Base-by-base conservation (phyloP, 2,329 filamentous ascomycete species). In the Verticillium tricorpus region DNA sequence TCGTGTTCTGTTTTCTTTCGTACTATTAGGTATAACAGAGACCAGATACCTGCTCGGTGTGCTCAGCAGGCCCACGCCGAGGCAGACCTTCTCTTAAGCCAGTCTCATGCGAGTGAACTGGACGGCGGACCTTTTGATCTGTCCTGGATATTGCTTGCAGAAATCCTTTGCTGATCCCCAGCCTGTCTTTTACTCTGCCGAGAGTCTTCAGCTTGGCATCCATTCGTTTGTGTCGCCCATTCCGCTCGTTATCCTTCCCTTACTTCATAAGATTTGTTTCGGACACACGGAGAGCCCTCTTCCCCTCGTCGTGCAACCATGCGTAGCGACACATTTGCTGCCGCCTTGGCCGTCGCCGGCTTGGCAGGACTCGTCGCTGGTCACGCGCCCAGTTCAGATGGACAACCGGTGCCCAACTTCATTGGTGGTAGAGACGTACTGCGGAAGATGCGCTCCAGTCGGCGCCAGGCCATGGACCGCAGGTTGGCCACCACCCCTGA, bases 371-470 rank as follows among this genome's bases (percentile, higher is more conserved):
- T 62, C 55, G 62, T 56, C 22, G 45, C 60, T n/a, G 62, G 62
- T 12, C 63, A 64, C 57, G 58, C 61, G 19, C 22, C 50, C 5
- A 28, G 50, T 8, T 35, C 57, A n/a, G 55, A 63, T 56, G 57
- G 35, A 9, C 35, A 59, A 32, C 54, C 63, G 12, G 32, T 58
- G 6, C 63, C 63, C 19, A 61, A 62, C 22, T 40, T 65, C 2
- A 62, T 62, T 57, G 62, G 59, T 12, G 63, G 63, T 6, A 60
- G 63, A 52, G 50, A 40, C 8, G 60, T 60, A 22, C 40, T 65
- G 50, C 62, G 62, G 19, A 57, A 60, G 15, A 12, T 22, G 55
- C 28, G 55, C 31, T 2, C 64, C 58, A 50, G 64, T 62, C 22
- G 32, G 60, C 11, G 62, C n/a, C 31, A 56, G 15, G 55, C 34